phyloP scores from a whole-genome alignment of 495 filamentous ascomycete genomes.

The Xylaria intraflava region DNA sequence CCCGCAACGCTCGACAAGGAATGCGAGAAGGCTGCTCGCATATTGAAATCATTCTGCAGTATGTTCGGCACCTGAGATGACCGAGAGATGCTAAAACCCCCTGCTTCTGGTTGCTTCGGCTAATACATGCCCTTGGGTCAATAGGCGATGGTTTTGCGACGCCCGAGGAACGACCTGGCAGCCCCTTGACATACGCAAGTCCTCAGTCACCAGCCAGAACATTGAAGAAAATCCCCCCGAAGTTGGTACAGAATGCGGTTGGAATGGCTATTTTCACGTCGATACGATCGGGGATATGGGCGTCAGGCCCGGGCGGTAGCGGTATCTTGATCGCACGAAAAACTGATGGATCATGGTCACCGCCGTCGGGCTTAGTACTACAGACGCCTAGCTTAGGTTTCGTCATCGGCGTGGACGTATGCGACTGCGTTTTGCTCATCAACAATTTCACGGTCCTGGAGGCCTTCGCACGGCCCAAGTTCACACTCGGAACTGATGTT shows the following conservation, averaged over 20 bases:
- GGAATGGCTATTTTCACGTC: conserved; percentile 88
- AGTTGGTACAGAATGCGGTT: conserved; percentile 78
- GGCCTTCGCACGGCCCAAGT: conserved; percentile 67
- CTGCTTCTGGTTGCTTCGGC: not conserved
- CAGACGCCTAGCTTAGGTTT: conserved; percentile 86
- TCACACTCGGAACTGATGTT: conserved; percentile 73
- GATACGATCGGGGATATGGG: conserved; percentile 87
- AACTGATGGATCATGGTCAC: conserved; percentile 80
- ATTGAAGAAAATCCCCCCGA: conserved; percentile 73
- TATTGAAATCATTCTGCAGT: conserved; percentile 77
- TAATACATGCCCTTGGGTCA: not conserved
- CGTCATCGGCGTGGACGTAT: conserved; percentile 82
- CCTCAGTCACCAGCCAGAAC: conserved; percentile 38
- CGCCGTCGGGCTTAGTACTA: conserved; percentile 78
- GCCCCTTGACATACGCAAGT: conserved; percentile 26
- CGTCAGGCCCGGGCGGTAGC: conserved; percentile 79
- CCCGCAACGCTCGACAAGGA: conserved; percentile 75
- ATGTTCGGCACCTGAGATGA: conserved; percentile 16
- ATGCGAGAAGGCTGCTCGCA: conserved; percentile 80
- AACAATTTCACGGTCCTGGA: conserved; percentile 76
- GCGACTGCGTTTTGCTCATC: conserved; percentile 87
- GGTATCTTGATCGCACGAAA: conserved; percentile 74
- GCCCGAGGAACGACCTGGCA: conserved; percentile 28
- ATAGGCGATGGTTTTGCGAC: conserved; percentile 44
- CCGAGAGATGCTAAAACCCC: not conserved